These are phyloP conservation scores for Fomitopsis pinicola DNA, from an alignment of 1,284 basidiomycete genomes.

Conservation along the genomic window DNA sequence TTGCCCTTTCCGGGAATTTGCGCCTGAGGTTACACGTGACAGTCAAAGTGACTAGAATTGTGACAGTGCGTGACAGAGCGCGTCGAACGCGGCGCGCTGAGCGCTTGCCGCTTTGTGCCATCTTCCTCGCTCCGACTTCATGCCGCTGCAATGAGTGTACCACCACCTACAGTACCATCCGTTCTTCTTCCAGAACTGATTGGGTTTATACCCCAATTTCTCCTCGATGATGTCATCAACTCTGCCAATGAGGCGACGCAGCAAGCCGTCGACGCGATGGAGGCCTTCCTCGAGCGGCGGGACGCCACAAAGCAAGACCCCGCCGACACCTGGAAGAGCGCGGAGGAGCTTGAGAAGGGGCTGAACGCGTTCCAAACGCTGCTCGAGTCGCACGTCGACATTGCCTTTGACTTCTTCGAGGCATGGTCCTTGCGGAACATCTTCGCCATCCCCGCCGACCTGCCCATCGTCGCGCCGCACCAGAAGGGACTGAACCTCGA, in stretches of 20 bases:
- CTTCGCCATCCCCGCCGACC: constrained; percentile 59
- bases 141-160: constrained; percentile 15
- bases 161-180: constrained; percentile 34
- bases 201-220: constrained; percentile 62
- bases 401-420: constrained; percentile 79
- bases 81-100: neutral
- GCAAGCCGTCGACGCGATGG: constrained; percentile 69
- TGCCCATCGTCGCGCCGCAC: constrained; percentile 68
- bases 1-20: constrained; percentile 6
- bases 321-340: constrained; percentile 48
- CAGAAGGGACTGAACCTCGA: constrained; percentile 56
- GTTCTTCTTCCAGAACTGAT: constrained; percentile 61
- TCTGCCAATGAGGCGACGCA: constrained; percentile 64
- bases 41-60: neutral
- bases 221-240: constrained; percentile 68
- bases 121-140: neutral
- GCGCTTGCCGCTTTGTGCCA: neutral
- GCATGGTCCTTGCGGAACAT: constrained; percentile 76
- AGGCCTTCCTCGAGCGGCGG: constrained; percentile 69
- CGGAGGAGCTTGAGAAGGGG: constrained; percentile 68
- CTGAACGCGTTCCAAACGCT: constrained; percentile 75
- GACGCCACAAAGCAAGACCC: constrained; percentile 49
- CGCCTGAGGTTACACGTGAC: neutral
- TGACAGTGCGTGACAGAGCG: neutral
- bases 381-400: constrained; percentile 72